phyloP scores from a whole-genome alignment of 2,329 filamentous ascomycete species.

The Gaeumannomyces tritici region DNA sequence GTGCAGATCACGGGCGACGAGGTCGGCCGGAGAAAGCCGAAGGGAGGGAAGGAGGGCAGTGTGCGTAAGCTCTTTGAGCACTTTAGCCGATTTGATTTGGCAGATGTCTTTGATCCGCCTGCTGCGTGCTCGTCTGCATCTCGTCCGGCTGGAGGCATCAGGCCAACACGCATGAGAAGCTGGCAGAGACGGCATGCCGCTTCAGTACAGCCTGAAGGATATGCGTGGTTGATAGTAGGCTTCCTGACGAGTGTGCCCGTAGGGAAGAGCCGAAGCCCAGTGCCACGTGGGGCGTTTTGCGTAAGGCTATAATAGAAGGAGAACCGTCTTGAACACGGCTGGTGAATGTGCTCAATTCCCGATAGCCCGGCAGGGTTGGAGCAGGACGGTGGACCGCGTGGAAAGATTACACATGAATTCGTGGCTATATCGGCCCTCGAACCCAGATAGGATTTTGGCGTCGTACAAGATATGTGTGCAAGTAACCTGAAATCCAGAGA shows the following conservation, averaged over 20 bases:
- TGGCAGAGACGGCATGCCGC: background rate
- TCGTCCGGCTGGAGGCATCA: background rate
- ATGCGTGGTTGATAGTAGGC: too few species aligned
- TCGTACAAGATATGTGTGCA: too few species aligned
- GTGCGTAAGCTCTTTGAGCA: background rate
- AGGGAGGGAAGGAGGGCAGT: background rate
- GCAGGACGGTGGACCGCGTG: background rate
- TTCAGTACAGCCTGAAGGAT: too few species aligned
- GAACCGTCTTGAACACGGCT: background rate
- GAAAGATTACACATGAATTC: too few species aligned
- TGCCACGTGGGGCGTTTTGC: background rate
- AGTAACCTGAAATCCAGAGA: too few species aligned
- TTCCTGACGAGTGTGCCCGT: too few species aligned
- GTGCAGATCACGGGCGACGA: background rate
- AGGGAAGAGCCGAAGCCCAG: background rate
- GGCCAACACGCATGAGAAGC: background rate
- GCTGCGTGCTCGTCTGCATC: background rate
- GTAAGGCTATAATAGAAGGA: background rate
- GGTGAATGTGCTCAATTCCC: background rate
- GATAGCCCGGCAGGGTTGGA: background rate
- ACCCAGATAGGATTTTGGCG: too few species aligned
- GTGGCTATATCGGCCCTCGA: background rate
- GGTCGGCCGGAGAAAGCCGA: background rate
- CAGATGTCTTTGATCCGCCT: background rate
- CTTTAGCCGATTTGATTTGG: constrained; percentile 4